Evolutionary conservation across 1,284 basidiomycete genomes (phyloP).

Genomic region (Erythrobasidium hasegawianum): DNA sequence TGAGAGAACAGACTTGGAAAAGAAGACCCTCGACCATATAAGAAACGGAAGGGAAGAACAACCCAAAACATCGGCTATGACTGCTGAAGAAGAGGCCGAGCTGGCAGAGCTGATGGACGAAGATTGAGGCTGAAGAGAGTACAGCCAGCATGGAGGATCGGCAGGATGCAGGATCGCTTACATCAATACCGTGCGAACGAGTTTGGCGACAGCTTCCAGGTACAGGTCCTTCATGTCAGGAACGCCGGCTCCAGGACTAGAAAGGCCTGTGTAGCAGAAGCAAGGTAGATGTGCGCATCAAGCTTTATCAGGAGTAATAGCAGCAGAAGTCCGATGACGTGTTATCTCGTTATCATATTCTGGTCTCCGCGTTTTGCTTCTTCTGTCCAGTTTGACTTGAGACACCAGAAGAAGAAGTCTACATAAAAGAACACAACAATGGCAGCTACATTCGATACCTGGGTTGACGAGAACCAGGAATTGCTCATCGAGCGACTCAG

Average conservation of each 20-base stretch:
- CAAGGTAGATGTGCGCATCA: no score
- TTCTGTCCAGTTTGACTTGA: neutral
- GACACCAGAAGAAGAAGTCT: neutral
- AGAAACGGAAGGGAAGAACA: constrained; percentile 41
- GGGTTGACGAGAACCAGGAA: constrained; percentile 67
- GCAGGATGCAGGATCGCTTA: no score
- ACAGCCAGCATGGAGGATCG: no score
- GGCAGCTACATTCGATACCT: constrained; percentile 45
- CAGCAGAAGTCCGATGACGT: no score
- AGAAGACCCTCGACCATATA: constrained; percentile 30
- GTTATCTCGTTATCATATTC: no score
- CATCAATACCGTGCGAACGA: no score
- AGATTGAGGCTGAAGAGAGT: neutral
- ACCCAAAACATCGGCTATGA: constrained; percentile 40
- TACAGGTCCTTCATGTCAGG: no score
- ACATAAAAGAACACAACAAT: constrained; percentile 9
- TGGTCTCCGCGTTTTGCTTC: no score
- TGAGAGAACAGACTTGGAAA: constrained; percentile 14
- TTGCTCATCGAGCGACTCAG: constrained; percentile 60
- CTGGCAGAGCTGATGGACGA: constrained; percentile 35
- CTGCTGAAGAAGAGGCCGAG: constrained; percentile 36
- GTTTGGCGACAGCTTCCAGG: no score
- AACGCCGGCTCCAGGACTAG: no score
- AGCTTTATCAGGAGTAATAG: no score
- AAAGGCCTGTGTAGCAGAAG: no score